phyloP scores from a whole-genome alignment of 176 grass and related monocot species.

The Elymus sibiricus region DNA sequence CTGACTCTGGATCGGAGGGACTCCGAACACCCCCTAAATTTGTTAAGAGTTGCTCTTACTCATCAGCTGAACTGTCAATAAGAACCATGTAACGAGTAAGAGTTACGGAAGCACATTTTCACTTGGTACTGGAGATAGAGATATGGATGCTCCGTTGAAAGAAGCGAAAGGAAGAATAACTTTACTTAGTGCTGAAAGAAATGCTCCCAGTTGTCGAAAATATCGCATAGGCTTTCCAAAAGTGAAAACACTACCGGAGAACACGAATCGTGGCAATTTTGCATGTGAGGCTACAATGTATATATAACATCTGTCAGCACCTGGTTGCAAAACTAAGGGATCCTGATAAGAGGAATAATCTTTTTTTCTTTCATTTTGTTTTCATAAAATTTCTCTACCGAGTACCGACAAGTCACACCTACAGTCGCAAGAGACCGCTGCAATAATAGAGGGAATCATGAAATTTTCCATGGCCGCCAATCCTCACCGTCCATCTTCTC shows the following conservation, averaged over 20 bases:
- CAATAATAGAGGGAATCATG: background rate
- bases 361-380: too few relatives aligned
- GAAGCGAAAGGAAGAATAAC: slow-evolving; percentile 1
- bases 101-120: background rate
- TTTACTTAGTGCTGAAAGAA: background rate
- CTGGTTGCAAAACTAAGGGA: background rate
- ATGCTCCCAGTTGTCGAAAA: slow-evolving; percentile 1
- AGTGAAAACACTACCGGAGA: slow-evolving; percentile 18
- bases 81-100: background rate
- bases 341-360: background rate
- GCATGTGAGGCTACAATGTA: background rate
- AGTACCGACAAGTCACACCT: background rate
- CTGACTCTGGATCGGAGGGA: too few relatives aligned
- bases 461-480: background rate
- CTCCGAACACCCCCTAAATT: too few relatives aligned
- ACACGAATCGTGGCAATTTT: background rate
- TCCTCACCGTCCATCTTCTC: background rate
- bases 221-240: slow-evolving; percentile 9
- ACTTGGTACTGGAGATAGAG: background rate
- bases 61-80: background rate
- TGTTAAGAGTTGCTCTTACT: background rate
- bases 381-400: background rate
- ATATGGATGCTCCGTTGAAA: background rate
- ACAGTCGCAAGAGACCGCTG: background rate
- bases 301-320: background rate